These are phyloP conservation scores for Calonectria naviculata DNA, from an alignment of 2,329 filamentous ascomycete species.

Conservation along the genomic window DNA sequence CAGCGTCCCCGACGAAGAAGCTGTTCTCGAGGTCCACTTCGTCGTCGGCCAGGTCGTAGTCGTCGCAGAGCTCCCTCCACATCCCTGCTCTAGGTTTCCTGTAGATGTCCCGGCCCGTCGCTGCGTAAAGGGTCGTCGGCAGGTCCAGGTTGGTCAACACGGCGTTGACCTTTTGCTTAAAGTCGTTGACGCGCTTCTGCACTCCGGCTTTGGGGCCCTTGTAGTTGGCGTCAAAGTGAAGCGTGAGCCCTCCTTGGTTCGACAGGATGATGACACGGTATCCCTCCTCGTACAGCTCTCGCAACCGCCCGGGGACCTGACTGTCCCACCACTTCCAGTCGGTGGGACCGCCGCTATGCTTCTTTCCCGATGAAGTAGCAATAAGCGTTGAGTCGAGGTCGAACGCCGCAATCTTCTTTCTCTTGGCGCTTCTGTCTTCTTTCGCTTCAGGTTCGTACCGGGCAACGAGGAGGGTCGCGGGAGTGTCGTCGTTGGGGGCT, in stretches of 20 bases:
- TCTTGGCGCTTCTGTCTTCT: slow-evolving; percentile 45
- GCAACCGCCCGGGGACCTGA: slow-evolving; percentile 74
- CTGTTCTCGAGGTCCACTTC: slow-evolving; percentile 77
- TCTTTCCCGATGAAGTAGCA: slow-evolving; percentile 81
- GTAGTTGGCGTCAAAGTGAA: slow-evolving; percentile 79
- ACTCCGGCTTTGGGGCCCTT: slow-evolving; percentile 66
- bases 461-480: slow-evolving; percentile 77
- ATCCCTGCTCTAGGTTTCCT: slow-evolving; percentile 91
- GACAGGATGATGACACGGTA: slow-evolving; percentile 84
- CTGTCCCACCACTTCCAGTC: slow-evolving; percentile 98
- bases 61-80: slow-evolving; percentile 76
- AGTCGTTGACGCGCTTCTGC: slow-evolving; percentile 77
- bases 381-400: slow-evolving; percentile 92
- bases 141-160: slow-evolving; percentile 80
- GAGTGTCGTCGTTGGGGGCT: slow-evolving; percentile 60
- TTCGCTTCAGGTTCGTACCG: slow-evolving; percentile 66
- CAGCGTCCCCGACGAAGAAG: slow-evolving; percentile 92
- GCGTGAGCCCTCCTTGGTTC: slow-evolving; percentile 86
- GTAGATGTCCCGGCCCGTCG: slow-evolving; percentile 83
- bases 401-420: slow-evolving; percentile 76
- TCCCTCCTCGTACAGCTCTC: slow-evolving; percentile 74
- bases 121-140: slow-evolving; percentile 85
- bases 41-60: slow-evolving; percentile 67
- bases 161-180: slow-evolving; percentile 82
- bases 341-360: slow-evolving; percentile 73